Percentiles rank a stretch among this genome's conserved stretches.
Conservation (phyloP, 1,284 basidiomycete genomes). For the Boletus sp. region DNA sequence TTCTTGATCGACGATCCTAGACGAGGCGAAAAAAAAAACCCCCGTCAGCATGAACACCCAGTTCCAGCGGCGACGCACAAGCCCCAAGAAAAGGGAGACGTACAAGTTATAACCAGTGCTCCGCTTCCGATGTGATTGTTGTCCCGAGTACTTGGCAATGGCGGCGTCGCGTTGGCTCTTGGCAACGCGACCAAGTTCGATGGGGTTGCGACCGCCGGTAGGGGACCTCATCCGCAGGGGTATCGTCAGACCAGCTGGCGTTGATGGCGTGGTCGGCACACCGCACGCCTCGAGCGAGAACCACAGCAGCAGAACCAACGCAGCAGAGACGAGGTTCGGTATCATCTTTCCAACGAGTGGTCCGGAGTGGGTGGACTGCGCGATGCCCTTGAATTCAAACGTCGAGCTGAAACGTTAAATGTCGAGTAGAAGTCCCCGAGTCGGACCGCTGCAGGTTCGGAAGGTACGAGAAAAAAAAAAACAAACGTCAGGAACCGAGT, state of each 20-base stretch:
- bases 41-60: constrained; percentile 5
- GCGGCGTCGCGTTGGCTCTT: constrained; percentile 24
- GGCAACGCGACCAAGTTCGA: constrained; percentile 21
- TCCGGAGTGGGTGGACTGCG: no score
- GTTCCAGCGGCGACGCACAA: no score
- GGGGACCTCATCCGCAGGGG: constrained; percentile 19
- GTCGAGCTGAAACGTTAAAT: background rate
- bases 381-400: no score
- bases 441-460: background rate
- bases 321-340: constrained; percentile 8
- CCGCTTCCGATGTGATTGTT: constrained; percentile 17
- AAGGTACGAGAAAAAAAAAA: background rate
- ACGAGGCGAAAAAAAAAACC: no score
- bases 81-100: background rate
- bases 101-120: constrained; percentile 30
- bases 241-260: constrained; percentile 19
- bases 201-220: background rate
- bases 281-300: constrained; percentile 8
- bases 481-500: background rate
- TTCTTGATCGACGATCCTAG: constrained; percentile 27
- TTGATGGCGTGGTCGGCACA: constrained; percentile 15
- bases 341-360: constrained; percentile 11
- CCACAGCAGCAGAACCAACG: constrained; percentile 15
- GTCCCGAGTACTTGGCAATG: constrained; percentile 21
- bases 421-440: background rate